Conservation (phyloP, 768 basidiomycete genomes). For the Pluteus cervinus region DNA sequence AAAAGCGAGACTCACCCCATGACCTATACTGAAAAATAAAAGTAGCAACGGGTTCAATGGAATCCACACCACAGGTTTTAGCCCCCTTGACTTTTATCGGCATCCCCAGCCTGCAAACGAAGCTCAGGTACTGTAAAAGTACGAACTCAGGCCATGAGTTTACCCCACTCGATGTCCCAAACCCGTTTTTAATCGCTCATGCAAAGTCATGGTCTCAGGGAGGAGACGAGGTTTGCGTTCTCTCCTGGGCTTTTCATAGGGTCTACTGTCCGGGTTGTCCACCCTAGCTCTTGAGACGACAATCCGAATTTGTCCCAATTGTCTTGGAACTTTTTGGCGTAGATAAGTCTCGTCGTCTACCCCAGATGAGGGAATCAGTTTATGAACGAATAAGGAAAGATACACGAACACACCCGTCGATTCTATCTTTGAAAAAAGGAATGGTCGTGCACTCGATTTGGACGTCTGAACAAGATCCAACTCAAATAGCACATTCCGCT, state of each 20-base stretch:
- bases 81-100: neutral
- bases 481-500: neutral
- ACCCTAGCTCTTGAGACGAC: too few relatives aligned
- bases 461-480: neutral
- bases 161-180: slow-evolving; percentile 19
- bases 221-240: neutral
- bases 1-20: slow-evolving; percentile 9
- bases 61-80: neutral
- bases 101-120: neutral
- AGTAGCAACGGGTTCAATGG: slow-evolving; percentile 6
- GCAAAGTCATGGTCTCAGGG: neutral
- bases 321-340: too few relatives aligned
- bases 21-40: slow-evolving; percentile 20
- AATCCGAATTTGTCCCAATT: too few relatives aligned
- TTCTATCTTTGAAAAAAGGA: slow-evolving; percentile 8
- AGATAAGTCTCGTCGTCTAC: too few relatives aligned
- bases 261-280: too few relatives aligned
- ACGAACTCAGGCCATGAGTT: neutral
- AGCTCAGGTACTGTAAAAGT: too few relatives aligned
- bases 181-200: slow-evolving; percentile 16
- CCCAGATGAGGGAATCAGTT: too few relatives aligned
- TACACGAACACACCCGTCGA: slow-evolving; percentile 7
- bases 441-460: neutral
- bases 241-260: too few relatives aligned
- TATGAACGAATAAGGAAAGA: neutral